Evolutionary conservation across 371 early-diverging fungal genomes (phyloP).

Genomic region (Mucor irregularis): DNA sequence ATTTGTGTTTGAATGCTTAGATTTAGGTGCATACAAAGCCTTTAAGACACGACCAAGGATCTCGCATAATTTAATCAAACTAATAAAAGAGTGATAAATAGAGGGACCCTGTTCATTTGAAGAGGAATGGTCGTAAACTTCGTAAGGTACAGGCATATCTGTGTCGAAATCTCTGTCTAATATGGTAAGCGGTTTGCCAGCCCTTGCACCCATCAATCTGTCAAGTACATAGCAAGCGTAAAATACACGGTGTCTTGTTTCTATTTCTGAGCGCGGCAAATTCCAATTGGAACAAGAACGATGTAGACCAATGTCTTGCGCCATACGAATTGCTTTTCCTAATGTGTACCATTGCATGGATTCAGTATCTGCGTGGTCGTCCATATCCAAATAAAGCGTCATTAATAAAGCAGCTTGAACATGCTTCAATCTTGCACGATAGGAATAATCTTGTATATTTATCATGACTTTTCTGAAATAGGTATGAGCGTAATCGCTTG

Average conservation of each 20-base stretch:
- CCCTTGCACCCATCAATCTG: slow-evolving; percentile 52
- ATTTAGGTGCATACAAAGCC: slow-evolving; percentile 46
- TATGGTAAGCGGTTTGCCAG: slow-evolving; percentile 53
- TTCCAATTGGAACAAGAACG: slow-evolving; percentile 57
- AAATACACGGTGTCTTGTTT: slow-evolving; percentile 64
- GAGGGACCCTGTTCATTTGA: neutral
- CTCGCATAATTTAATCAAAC: slow-evolving; percentile 42
- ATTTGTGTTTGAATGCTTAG: slow-evolving; percentile 39
- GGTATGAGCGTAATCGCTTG: slow-evolving; percentile 30
- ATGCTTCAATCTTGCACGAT: slow-evolving; percentile 36
- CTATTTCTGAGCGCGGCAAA: slow-evolving; percentile 52
- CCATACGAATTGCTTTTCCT: slow-evolving; percentile 67
- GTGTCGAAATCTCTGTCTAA: slow-evolving; percentile 54
- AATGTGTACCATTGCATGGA: slow-evolving; percentile 57
- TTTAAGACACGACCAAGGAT: slow-evolving; percentile 48
- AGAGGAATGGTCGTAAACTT: slow-evolving; percentile 18
- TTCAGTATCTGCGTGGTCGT: slow-evolving; percentile 41
- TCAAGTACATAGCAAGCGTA: slow-evolving; percentile 65
- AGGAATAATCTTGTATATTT: slow-evolving; percentile 27
- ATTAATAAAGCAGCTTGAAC: slow-evolving; percentile 47
- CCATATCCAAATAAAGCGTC: slow-evolving; percentile 49
- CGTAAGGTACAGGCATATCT: slow-evolving; percentile 35
- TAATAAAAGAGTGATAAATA: slow-evolving; percentile 36
- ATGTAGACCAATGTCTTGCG: slow-evolving; percentile 71
- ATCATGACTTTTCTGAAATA: slow-evolving; percentile 43